phyloP scores from a whole-genome alignment of 2,329 filamentous ascomycete genomes.

The Alternaria novae-zelandiae region DNA sequence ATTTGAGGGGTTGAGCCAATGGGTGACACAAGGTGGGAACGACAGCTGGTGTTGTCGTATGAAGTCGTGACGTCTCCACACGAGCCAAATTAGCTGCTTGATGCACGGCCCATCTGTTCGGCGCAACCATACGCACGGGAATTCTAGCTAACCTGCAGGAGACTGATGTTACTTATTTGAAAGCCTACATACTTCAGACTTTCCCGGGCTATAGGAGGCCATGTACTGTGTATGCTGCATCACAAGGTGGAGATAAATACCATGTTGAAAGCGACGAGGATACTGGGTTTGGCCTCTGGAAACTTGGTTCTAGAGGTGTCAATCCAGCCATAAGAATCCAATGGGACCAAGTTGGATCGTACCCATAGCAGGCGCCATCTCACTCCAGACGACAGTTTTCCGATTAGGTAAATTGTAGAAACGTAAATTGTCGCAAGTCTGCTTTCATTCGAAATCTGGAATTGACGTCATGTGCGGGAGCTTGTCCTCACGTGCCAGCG shows the following conservation, averaged over 20 bases:
- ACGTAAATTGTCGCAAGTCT: background rate
- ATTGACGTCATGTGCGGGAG: background rate
- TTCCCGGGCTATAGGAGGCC: background rate
- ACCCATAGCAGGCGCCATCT: background rate
- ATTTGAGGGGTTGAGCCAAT: background rate
- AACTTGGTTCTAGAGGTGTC: background rate
- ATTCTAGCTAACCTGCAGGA: background rate
- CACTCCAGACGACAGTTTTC: background rate
- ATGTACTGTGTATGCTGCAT: background rate
- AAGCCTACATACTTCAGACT: background rate
- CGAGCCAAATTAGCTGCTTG: slow-evolving; percentile 2
- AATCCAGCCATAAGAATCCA: background rate
- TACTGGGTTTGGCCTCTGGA: background rate
- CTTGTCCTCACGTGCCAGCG: background rate
- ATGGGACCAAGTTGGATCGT: background rate
- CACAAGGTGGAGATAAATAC: background rate
- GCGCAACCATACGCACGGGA: background rate
- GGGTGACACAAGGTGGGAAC: slow-evolving; percentile 2
- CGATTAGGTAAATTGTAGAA: background rate
- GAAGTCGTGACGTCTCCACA: slow-evolving; percentile 11
- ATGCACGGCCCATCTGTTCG: slow-evolving; percentile 9
- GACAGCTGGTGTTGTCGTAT: background rate
- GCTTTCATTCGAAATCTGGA: background rate
- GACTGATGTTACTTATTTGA: background rate
- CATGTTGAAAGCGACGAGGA: background rate